Evolutionary conservation across 2,329 filamentous ascomycete genomes (phyloP).

Genomic region (Fusarium haematococcum): DNA sequence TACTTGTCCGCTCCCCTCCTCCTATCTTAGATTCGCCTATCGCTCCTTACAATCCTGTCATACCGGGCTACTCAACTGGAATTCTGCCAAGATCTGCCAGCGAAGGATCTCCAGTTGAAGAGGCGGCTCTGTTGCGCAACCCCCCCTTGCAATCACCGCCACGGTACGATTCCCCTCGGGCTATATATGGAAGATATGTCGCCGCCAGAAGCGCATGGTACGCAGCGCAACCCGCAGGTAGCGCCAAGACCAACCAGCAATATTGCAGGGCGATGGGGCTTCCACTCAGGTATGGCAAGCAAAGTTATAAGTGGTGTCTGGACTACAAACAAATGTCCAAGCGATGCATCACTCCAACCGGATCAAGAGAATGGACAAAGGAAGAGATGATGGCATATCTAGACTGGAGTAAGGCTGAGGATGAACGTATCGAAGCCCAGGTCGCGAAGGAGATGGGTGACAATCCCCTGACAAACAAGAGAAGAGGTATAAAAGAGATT

Average conservation of each 20-base stretch:
- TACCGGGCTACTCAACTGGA: no score
- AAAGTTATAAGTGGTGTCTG: conserved; percentile 32
- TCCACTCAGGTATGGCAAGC: conserved; percentile 28
- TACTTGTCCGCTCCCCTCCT: no score
- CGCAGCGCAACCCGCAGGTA: conserved; percentile 20
- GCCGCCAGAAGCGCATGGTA: conserved; percentile 20
- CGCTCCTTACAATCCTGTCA: no score
- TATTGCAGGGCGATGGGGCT: conserved; percentile 31
- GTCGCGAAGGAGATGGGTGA: neutral
- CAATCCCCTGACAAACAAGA: neutral
- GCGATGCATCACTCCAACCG: conserved; percentile 11
- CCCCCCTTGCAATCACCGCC: neutral
- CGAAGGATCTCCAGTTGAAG: no score
- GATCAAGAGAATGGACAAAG: conserved; percentile 12
- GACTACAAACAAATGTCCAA: conserved; percentile 31
- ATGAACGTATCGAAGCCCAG: neutral
- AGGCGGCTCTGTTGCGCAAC: neutral
- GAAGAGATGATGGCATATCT: neutral
- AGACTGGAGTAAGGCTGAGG: neutral
- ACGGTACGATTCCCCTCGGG: conserved; percentile 1
- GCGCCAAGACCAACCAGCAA: conserved; percentile 33
- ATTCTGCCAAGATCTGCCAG: no score
- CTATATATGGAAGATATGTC: conserved; percentile 10
- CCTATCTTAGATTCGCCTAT: no score
- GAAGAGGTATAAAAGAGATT: neutral